A percentile compares a stretch with the other conserved stretches of the same genome.
phyloP scores from a whole-genome alignment of 345 rosid genomes.

The Schrenkiella parvula region DNA sequence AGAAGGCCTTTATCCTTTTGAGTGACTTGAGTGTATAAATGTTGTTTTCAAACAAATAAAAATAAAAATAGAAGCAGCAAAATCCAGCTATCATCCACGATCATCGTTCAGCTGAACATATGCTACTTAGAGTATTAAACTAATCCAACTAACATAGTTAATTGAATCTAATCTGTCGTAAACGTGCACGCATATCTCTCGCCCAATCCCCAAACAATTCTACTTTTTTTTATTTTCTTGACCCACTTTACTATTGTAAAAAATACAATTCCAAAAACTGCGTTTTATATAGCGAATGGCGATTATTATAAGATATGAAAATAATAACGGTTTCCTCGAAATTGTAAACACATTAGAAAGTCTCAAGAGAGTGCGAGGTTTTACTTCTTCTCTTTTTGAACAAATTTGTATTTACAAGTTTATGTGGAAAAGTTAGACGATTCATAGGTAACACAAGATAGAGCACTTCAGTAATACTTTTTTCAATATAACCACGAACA shows the following conservation, averaged over 20 bases:
- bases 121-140: slow-evolving; percentile 5
- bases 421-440: neutral
- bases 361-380: neutral
- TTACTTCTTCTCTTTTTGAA: neutral
- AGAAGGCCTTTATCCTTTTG: neutral
- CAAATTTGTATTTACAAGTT: neutral
- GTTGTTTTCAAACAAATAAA: neutral
- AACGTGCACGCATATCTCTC: slow-evolving; percentile 42
- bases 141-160: neutral
- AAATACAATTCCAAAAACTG: neutral
- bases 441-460: neutral
- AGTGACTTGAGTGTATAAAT: neutral
- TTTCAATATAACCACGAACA: neutral
- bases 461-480: neutral
- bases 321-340: neutral
- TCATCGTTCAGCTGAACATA: slow-evolving; percentile 24
- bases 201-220: slow-evolving; percentile 25
- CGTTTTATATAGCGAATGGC: neutral
- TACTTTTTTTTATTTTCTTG: slow-evolving; percentile 11
- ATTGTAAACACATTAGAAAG: neutral
- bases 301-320: neutral
- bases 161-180: slow-evolving; percentile 15
- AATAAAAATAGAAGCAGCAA: neutral
- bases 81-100: slow-evolving; percentile 33
- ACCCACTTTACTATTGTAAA: neutral